phyloP scores from a whole-genome alignment of 768 basidiomycete genomes.

The Sporobolomyces pararoseus region DNA sequence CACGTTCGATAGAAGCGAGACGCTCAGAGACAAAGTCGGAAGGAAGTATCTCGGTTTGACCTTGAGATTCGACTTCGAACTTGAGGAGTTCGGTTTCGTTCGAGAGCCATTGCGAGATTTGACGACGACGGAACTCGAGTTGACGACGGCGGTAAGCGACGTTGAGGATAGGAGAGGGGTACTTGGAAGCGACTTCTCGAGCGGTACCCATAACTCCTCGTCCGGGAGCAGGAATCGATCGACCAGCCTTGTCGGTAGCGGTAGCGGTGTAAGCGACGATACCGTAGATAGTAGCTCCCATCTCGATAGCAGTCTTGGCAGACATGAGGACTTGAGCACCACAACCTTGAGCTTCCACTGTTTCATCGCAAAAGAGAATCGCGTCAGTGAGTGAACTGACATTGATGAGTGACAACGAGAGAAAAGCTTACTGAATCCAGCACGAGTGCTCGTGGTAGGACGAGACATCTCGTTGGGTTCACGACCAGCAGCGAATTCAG shows the following conservation, averaged over 20 bases:
- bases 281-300: slow-evolving; percentile 80
- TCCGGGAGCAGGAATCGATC: slow-evolving; percentile 94
- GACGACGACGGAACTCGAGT: slow-evolving; percentile 87
- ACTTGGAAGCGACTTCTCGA: slow-evolving; percentile 69
- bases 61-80: slow-evolving; percentile 61
- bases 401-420: slow-evolving; percentile 55
- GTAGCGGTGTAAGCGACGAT: slow-evolving; percentile 93
- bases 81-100: slow-evolving; percentile 83
- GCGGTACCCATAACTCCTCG: slow-evolving; percentile 86
- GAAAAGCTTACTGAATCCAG: slow-evolving; percentile 63
- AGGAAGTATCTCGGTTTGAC: slow-evolving; percentile 55
- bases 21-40: slow-evolving; percentile 71
- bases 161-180: slow-evolving; percentile 74
- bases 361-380: background rate
- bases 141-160: slow-evolving; percentile 87
- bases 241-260: slow-evolving; percentile 96
- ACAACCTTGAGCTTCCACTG: slow-evolving; percentile 87
- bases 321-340: slow-evolving; percentile 97
- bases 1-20: slow-evolving; percentile 78
- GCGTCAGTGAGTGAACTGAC: background rate
- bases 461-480: slow-evolving; percentile 99
- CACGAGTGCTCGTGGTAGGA: slow-evolving; percentile 89
- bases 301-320: slow-evolving; percentile 89
- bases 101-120: slow-evolving; percentile 89
- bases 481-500: slow-evolving; percentile 97